phyloP scores from a whole-genome alignment of 2,329 filamentous ascomycete species.

The Calonectria pseudoreteaudii region DNA sequence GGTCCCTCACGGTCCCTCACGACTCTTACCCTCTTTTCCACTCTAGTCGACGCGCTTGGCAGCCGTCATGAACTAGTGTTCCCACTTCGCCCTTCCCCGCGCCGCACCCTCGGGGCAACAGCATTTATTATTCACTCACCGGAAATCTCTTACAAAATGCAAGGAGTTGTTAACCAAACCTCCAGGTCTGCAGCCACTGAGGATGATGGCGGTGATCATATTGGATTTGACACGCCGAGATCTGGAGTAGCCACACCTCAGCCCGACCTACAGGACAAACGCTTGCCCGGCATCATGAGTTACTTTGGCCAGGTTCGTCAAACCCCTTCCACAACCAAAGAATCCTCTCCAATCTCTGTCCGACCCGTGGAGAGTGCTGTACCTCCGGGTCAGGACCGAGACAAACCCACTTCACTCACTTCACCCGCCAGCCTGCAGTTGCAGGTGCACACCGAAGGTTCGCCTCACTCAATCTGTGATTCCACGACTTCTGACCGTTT shows the following conservation, averaged over 20 bases:
- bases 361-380: slow-evolving; percentile 48
- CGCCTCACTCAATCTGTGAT: slow-evolving; percentile 38
- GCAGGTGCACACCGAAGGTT: slow-evolving; percentile 42
- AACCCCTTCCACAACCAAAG: slow-evolving; percentile 71
- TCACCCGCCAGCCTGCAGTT: slow-evolving; percentile 48
- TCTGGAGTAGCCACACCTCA: slow-evolving; percentile 93
- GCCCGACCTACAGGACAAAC: slow-evolving; percentile 93
- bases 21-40: slow-evolving; percentile 39
- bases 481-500: slow-evolving; percentile 33
- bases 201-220: slow-evolving; percentile 80
- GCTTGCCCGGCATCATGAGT: slow-evolving; percentile 94
- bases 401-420: slow-evolving; percentile 47
- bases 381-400: slow-evolving; percentile 38
- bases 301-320: slow-evolving; percentile 99
- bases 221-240: slow-evolving; percentile 87
- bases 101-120: slow-evolving; percentile 43
- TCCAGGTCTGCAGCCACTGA: slow-evolving; percentile 69
- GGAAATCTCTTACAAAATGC: slow-evolving; percentile 51
- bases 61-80: slow-evolving; percentile 56
- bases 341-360: slow-evolving; percentile 52
- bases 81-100: slow-evolving; percentile 48
- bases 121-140: slow-evolving; percentile 45
- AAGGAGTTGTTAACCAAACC: slow-evolving; percentile 62
- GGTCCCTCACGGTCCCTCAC: slow-evolving; percentile 23
- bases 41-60: slow-evolving; percentile 49